Conservation (phyloP, 2,329 filamentous ascomycete genomes). For the Pseudonectria buxi region DNA sequence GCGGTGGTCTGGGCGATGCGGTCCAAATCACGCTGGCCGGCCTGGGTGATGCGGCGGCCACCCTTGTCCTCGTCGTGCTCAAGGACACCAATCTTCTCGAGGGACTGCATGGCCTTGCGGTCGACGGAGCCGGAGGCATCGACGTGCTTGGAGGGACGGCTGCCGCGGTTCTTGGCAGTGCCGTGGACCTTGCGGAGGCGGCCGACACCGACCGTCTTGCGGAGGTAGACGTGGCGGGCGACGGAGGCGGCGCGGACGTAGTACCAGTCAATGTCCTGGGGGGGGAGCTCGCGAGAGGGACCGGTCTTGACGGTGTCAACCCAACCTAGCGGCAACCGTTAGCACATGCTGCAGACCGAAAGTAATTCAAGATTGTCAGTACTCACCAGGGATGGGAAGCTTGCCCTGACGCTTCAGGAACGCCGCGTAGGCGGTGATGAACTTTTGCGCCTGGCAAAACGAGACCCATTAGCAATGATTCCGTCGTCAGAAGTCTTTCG, state of each 20-base stretch:
- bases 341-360: conserved; percentile 3
- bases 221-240: conserved; percentile 97
- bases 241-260: conserved; percentile 86
- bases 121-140: conserved; percentile 93
- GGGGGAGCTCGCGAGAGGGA: conserved; percentile 92
- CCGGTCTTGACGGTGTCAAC: conserved; percentile 99
- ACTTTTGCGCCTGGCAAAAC: conserved; percentile 69
- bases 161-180: conserved; percentile 93
- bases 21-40: conserved; percentile 98
- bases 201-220: conserved; percentile 98
- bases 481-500: conserved; percentile 68
- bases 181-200: conserved; percentile 96
- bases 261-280: conserved; percentile 98
- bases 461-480: conserved; percentile 60
- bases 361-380: too few relatives aligned
- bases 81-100: conserved; percentile 98
- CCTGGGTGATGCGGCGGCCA: conserved; percentile 95
- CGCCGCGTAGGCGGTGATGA: conserved; percentile 77
- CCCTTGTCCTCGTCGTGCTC: conserved; percentile 98
- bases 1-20: conserved; percentile 79
- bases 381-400: conserved; percentile 81
- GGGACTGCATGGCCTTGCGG: conserved; percentile 93
- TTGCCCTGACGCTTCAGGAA: conserved; percentile 95
- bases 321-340: conserved; percentile 59
- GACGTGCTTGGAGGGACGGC: conserved; percentile 86